Evolutionary conservation across 495 filamentous ascomycete genomes (phyloP).

Genomic region (Podospora comata): DNA sequence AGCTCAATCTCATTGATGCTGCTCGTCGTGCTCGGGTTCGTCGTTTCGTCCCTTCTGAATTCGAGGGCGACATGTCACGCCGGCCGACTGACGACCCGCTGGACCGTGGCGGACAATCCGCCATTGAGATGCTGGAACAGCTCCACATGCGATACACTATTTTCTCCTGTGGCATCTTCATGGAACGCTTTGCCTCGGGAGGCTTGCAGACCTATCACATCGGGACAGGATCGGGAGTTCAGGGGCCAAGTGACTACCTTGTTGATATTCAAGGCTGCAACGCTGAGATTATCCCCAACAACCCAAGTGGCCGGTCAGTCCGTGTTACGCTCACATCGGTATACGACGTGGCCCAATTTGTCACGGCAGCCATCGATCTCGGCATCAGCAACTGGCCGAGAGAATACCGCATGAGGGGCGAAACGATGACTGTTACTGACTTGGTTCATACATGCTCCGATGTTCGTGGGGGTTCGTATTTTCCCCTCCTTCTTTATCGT

Average conservation of each 20-base stretch:
- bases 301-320: conserved; percentile 47
- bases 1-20: conserved; percentile 70
- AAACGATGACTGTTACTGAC: conserved; percentile 54
- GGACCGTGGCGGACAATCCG: conserved; percentile 45
- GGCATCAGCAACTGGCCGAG: conserved; percentile 60
- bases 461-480: conserved; percentile 39
- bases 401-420: conserved; percentile 64
- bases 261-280: conserved; percentile 55
- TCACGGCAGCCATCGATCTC: conserved; percentile 59
- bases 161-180: conserved; percentile 72
- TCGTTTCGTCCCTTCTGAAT: conserved; percentile 72
- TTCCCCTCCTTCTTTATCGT: conserved; percentile 5
- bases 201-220: conserved; percentile 57
- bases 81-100: conserved; percentile 55
- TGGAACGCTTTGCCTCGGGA: conserved; percentile 66
- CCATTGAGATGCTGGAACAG: conserved; percentile 54
- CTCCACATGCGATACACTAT: conserved; percentile 59
- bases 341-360: conserved; percentile 62
- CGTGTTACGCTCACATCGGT: conserved; percentile 64
- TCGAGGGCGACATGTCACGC: conserved; percentile 57
- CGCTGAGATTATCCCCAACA: conserved; percentile 56
- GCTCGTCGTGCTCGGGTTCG: conserved; percentile 61
- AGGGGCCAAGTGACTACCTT: conserved; percentile 60
- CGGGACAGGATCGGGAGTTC: conserved; percentile 45
- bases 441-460: conserved; percentile 45